Evolutionary conservation across 2,329 filamentous ascomycete species (phyloP).

Genomic region (Exophiala aquamarina): DNA sequence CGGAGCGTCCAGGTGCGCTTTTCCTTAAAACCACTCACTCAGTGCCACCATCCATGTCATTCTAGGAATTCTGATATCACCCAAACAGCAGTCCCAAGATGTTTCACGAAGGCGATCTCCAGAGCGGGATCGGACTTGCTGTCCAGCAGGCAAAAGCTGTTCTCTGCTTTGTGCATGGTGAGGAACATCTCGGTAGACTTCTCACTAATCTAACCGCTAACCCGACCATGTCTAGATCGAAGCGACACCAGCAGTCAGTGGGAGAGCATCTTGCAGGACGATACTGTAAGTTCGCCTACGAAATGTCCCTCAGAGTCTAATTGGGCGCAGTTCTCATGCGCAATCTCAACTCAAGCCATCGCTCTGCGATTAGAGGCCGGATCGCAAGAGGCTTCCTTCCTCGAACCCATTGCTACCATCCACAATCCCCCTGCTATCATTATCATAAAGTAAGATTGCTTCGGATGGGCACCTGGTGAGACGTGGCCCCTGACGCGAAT

Average conservation of each 20-base stretch:
- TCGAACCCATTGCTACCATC: constrained; percentile 81
- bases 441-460: constrained; percentile 64
- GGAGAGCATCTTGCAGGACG: constrained; percentile 52
- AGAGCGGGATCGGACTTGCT: constrained; percentile 76
- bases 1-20: too few species aligned
- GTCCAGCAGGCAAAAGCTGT: constrained; percentile 75
- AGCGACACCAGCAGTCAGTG: constrained; percentile 67
- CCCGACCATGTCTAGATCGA: constrained; percentile 56
- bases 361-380: constrained; percentile 69
- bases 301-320: constrained; percentile 1
- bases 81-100: too few species aligned
- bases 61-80: too few species aligned
- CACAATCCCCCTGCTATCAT: constrained; percentile 74
- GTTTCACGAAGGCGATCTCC: constrained; percentile 79
- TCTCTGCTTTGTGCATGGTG: constrained; percentile 80
- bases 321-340: constrained; percentile 37
- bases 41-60: too few species aligned
- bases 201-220: not conserved
- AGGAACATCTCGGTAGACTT: constrained; percentile 22
- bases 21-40: too few species aligned
- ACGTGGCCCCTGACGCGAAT: too few species aligned
- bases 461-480: too few species aligned
- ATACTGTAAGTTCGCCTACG: constrained; percentile 48
- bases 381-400: constrained; percentile 76
- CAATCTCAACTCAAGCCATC: constrained; percentile 58